These are phyloP conservation scores for Saccharomyces hybrid DNA, from an alignment of 1,139 yeast species.

Conservation along the genomic window DNA sequence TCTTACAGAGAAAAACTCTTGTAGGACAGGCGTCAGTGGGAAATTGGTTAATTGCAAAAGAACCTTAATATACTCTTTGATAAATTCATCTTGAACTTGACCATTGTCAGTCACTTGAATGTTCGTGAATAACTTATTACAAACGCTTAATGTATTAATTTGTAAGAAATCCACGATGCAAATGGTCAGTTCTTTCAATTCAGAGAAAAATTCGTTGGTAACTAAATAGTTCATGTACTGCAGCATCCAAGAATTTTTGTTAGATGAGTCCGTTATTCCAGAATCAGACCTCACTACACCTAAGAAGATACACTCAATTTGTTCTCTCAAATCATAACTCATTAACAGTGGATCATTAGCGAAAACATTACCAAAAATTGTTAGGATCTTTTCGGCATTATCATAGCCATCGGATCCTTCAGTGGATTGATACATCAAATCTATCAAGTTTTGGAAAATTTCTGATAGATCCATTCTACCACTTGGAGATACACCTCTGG, in stretches of 20 bases:
- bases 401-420: slow-evolving; percentile 19
- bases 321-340: slow-evolving; percentile 29
- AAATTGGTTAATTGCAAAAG: slow-evolving; percentile 51
- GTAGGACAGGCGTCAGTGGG: slow-evolving; percentile 55
- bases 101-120: slow-evolving; percentile 11
- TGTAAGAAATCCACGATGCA: slow-evolving; percentile 48
- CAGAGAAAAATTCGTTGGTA: slow-evolving; percentile 37
- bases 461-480: slow-evolving; percentile 36
- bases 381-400: slow-evolving; percentile 23
- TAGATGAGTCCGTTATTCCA: slow-evolving; percentile 12
- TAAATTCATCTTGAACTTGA: slow-evolving; percentile 18
- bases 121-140: slow-evolving; percentile 40
- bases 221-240: slow-evolving; percentile 39
- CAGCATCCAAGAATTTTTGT: slow-evolving; percentile 32
- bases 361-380: slow-evolving; percentile 28
- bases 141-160: slow-evolving; percentile 42
- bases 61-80: slow-evolving; percentile 39
- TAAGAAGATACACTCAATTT: slow-evolving; percentile 30
- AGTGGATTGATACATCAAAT: slow-evolving; percentile 25
- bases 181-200: slow-evolving; percentile 43
- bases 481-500: slow-evolving; percentile 34
- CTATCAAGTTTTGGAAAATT: slow-evolving; percentile 29
- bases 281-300: slow-evolving; percentile 24
- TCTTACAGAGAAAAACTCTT: slow-evolving; percentile 64
- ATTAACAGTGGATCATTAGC: slow-evolving; percentile 33